Conservation (phyloP, 106 monocot species). For the Alisma plantagoaquatica region DNA sequence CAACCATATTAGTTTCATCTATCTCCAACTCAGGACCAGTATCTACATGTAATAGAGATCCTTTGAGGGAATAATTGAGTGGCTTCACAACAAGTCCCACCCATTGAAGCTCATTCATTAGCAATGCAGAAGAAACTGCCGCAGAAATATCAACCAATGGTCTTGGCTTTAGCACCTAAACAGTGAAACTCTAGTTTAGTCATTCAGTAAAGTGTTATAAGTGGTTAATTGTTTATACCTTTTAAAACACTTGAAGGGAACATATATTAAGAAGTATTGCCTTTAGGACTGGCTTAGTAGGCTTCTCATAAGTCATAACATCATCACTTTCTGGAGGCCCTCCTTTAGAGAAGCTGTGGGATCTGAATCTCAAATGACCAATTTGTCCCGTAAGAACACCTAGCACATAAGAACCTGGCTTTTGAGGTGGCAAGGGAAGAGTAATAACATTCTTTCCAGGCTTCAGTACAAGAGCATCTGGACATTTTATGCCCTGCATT, state of each 20-base stretch:
- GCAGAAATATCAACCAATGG: slow-evolving; percentile 83
- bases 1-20: slow-evolving; percentile 63
- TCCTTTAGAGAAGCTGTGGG: slow-evolving; percentile 93
- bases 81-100: slow-evolving; percentile 76
- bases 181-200: neutral
- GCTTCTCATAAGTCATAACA: slow-evolving; percentile 98
- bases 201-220: neutral
- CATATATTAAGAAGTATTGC: slow-evolving; percentile 15
- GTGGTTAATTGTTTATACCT: no score
- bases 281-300: slow-evolving; percentile 89
- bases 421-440: slow-evolving; percentile 72
- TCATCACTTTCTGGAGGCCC: slow-evolving; percentile 91
- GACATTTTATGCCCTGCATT: slow-evolving; percentile 71
- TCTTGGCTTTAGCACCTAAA: slow-evolving; percentile 75
- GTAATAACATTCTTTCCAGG: slow-evolving; percentile 76
- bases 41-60: slow-evolving; percentile 69
- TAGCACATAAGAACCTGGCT: slow-evolving; percentile 86
- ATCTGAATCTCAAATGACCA: slow-evolving; percentile 81
- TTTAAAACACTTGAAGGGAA: no score
- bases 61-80: slow-evolving; percentile 78
- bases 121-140: slow-evolving; percentile 70
- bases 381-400: slow-evolving; percentile 97
- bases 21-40: slow-evolving; percentile 78
- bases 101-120: slow-evolving; percentile 98
- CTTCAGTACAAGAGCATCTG: slow-evolving; percentile 51